These are phyloP conservation scores for Euphrasia confusa DNA, from an alignment of 257 asterid species.

Conservation along the genomic window DNA sequence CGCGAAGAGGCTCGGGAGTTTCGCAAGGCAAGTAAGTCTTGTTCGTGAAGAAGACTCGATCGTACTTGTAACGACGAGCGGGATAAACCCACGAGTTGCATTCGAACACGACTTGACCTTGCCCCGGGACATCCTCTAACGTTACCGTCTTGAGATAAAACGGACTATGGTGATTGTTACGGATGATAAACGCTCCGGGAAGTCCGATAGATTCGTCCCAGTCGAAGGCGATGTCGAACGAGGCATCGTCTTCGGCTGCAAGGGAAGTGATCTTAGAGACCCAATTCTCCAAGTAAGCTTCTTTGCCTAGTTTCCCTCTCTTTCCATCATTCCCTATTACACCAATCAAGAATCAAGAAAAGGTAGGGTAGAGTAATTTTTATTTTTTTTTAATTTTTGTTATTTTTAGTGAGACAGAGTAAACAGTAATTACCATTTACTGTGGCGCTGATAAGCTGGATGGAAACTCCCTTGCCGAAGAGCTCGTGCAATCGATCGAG, in stretches of 20 bases:
- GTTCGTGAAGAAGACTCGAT: constrained; percentile 72
- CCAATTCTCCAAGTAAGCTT: constrained; percentile 61
- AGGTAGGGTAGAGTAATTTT: too few species aligned
- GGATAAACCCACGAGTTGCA: constrained; percentile 97
- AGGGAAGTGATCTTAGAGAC: constrained; percentile 50
- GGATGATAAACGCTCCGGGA: constrained; percentile 74
- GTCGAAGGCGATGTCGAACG: constrained; percentile 39
- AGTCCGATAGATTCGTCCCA: constrained; percentile 71
- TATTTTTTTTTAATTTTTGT: too few species aligned
- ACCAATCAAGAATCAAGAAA: neutral
- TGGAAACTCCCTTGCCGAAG: constrained; percentile 49
- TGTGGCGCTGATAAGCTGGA: constrained; percentile 67
- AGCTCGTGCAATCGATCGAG: constrained; percentile 59
- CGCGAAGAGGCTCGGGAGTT: constrained; percentile 60
- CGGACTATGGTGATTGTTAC: constrained; percentile 64
- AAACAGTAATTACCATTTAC: constrained; percentile 22
- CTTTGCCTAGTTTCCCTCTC: constrained; percentile 72
- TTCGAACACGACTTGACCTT: constrained; percentile 51
- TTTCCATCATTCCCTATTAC: constrained; percentile 26
- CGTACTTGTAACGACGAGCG: constrained; percentile 42
- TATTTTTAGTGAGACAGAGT: too few species aligned
- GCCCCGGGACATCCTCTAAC: constrained; percentile 60
- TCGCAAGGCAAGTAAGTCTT: constrained; percentile 62
- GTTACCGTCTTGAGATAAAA: constrained; percentile 64
- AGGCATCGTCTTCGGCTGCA: constrained; percentile 45